A percentile compares a stretch with the other conserved stretches of the same genome.
phyloP scores from a whole-genome alignment of 2,329 filamentous ascomycete genomes.

The Neurospora crassa region DNA sequence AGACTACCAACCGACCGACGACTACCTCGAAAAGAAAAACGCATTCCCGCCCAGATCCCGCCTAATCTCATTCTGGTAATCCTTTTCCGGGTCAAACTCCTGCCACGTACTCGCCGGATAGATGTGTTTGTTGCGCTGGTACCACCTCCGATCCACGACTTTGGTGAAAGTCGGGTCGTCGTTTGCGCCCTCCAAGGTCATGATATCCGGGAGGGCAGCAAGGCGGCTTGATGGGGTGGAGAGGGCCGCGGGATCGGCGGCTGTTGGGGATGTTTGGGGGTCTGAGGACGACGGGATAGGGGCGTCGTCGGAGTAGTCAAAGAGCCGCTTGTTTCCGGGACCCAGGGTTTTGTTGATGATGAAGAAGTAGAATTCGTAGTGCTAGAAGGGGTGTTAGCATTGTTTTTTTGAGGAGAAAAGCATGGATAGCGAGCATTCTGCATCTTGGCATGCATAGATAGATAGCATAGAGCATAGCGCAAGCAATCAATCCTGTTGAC shows the following conservation, averaged over 20 bases:
- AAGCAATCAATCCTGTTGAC: not conserved
- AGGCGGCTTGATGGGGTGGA: slow-evolving; percentile 21
- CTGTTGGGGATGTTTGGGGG: not conserved
- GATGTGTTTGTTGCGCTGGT: slow-evolving; percentile 96
- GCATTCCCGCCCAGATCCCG: slow-evolving; percentile 84
- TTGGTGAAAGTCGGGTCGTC: slow-evolving; percentile 81
- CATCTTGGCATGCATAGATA: not conserved
- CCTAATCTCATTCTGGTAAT: slow-evolving; percentile 68
- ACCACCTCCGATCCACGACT: slow-evolving; percentile 93
- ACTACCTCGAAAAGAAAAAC: slow-evolving; percentile 66
- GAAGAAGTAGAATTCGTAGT: slow-evolving; percentile 97
- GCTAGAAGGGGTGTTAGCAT: slow-evolving; percentile 41
- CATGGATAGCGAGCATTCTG: not conserved
- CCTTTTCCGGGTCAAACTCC: slow-evolving; percentile 82
- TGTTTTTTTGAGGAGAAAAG: not conserved
- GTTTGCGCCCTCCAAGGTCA: slow-evolving; percentile 59
- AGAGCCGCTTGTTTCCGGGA: slow-evolving; percentile 62
- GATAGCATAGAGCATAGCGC: not conserved
- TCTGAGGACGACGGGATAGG: slow-evolving; percentile 16
- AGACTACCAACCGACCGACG: too few species aligned
- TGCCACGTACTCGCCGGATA: slow-evolving; percentile 95
- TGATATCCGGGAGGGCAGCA: slow-evolving; percentile 34
- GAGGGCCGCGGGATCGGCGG: not conserved
- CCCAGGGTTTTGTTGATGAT: slow-evolving; percentile 77
- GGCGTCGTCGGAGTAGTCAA: slow-evolving; percentile 58